Conservation (phyloP, 2,329 filamentous ascomycete genomes). For the Diaporthe helianthi region DNA sequence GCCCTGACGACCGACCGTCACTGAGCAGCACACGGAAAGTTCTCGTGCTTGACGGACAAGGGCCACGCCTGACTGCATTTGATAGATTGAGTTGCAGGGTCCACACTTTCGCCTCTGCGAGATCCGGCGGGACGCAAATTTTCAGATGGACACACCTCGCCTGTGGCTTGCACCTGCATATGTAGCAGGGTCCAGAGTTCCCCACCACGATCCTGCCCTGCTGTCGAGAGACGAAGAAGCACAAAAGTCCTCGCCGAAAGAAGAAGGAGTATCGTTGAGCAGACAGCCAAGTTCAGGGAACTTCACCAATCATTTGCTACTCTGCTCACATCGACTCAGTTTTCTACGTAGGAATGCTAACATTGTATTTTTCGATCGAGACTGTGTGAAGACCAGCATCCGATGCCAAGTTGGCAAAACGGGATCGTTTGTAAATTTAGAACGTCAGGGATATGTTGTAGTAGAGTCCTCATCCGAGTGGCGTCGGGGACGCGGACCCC, state of each 20-base stretch:
- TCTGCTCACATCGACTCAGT: neutral
- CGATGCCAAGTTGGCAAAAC: neutral
- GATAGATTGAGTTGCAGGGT: slow-evolving; percentile 1
- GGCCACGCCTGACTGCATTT: neutral
- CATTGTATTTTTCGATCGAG: neutral
- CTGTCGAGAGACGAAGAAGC: neutral
- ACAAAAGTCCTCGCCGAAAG: neutral
- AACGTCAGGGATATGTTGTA: neutral
- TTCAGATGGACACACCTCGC: neutral
- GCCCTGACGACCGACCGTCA: neutral
- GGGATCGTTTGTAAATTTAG: neutral
- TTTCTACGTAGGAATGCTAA: neutral
- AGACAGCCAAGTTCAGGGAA: neutral
- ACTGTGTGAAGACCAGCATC: neutral
- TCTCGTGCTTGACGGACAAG: neutral
- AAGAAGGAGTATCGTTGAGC: neutral
- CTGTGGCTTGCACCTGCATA: slow-evolving; percentile 4
- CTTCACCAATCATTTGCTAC: neutral
- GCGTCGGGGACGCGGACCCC: neutral
- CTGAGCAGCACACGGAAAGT: neutral
- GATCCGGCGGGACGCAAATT: neutral
- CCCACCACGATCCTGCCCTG: neutral
- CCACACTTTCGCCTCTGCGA: neutral
- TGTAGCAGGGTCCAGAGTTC: neutral
- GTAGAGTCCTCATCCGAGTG: neutral